Percentiles rank a stretch among this genome's conserved stretches.
These are phyloP conservation scores for Wickerhamomyces sp. DNA, from an alignment of 1,139 yeast genomes.

Conservation along the genomic window DNA sequence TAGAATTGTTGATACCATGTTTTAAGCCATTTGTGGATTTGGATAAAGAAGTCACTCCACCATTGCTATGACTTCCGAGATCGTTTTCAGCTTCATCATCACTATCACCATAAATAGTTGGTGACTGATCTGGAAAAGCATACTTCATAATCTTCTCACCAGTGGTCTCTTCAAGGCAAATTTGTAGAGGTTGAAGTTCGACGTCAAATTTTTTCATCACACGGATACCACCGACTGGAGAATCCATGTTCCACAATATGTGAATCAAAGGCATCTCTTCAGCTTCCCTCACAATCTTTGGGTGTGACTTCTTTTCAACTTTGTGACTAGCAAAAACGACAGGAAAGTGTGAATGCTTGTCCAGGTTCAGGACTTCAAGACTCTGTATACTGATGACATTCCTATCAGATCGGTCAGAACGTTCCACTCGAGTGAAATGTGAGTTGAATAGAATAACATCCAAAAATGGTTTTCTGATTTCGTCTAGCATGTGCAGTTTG, in stretches of 20 bases:
- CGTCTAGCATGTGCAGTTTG: slow-evolving; percentile 65
- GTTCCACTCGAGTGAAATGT: slow-evolving; percentile 52
- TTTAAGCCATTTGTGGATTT: too few relatives aligned
- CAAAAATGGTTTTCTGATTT: slow-evolving; percentile 56
- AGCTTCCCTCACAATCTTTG: slow-evolving; percentile 7
- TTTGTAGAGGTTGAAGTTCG: slow-evolving; percentile 46
- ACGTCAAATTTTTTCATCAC: slow-evolving; percentile 51
- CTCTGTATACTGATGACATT: slow-evolving; percentile 55
- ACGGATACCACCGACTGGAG: slow-evolving; percentile 65
- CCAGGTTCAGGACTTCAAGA: slow-evolving; percentile 69
- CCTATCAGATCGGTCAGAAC: slow-evolving; percentile 59
- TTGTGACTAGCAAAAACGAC: slow-evolving; percentile 58
- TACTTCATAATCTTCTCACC: slow-evolving; percentile 52
- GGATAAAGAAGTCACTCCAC: neutral
- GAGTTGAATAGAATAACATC: slow-evolving; percentile 68
- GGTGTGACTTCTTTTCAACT: slow-evolving; percentile 12
- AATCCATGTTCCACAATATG: slow-evolving; percentile 59
- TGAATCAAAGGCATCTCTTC: slow-evolving; percentile 32
- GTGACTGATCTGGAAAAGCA: slow-evolving; percentile 42
- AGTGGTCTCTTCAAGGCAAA: slow-evolving; percentile 57
- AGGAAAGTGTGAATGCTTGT: slow-evolving; percentile 58
- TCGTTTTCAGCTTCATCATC: slow-evolving; percentile 1
- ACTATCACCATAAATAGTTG: slow-evolving; percentile 7
- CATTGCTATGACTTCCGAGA: neutral
- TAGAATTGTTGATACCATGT: neutral